A percentile compares a stretch with the other conserved stretches of the same genome.
These are phyloP conservation scores for Solanum chacoense DNA, from an alignment of 305 asterid species.

Conservation along the genomic window DNA sequence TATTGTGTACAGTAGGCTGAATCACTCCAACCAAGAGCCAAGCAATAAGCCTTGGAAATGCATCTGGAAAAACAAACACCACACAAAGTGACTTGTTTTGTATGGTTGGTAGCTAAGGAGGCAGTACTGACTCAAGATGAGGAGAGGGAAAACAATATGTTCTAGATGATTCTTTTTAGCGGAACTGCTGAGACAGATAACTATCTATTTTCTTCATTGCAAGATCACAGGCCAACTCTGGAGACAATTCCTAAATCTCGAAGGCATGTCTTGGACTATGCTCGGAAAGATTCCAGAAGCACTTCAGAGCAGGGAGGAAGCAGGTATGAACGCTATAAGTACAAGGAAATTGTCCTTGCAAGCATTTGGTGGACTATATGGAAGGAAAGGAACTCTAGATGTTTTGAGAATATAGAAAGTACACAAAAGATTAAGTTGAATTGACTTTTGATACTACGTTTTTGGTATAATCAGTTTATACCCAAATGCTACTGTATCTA, in stretches of 20 bases:
- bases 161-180: background rate
- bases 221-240: background rate
- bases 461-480: background rate
- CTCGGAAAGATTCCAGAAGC: background rate
- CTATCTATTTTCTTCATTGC: background rate
- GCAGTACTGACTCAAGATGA: background rate
- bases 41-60: background rate
- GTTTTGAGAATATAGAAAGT: background rate
- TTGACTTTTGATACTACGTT: background rate
- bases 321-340: background rate
- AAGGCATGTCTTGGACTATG: background rate
- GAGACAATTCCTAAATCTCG: background rate
- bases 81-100: background rate
- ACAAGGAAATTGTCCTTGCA: background rate
- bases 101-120: background rate
- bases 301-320: background rate
- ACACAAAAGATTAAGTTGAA: background rate
- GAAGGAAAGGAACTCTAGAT: background rate
- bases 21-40: background rate
- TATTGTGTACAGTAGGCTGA: background rate
- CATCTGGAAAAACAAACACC: background rate
- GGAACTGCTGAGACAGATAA: background rate
- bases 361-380: background rate
- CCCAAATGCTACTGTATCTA: background rate
- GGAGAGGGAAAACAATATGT: background rate